Evolutionary conservation across 352 stramenopile genomes (phyloP), one percentile per base, ranked within the genome.

Genomic region (Pythium monospermum): DNA sequence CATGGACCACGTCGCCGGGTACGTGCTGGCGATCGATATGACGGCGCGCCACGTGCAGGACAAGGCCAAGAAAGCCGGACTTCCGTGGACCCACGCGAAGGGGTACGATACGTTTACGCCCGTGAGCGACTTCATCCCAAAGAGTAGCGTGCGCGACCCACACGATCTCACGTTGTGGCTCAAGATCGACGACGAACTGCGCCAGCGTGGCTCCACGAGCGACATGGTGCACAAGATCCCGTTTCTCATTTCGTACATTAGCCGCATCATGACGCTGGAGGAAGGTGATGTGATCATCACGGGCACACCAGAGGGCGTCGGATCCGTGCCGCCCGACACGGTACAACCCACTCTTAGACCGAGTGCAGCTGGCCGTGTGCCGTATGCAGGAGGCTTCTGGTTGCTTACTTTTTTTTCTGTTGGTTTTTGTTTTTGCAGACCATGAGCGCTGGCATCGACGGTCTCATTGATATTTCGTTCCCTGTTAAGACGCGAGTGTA

Each of bases 241-340:
- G 43, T 89, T 79, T 35, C 52, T 91, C 8, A 85, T 91, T 47
- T 62, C 75, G 16, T 76, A 91, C 62, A 69, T 91, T 42, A 91
- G 76, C 41, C 73, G 74, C 57, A 85, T 90, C 50, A 90, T 92
- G 77, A 91, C 79, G 40, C 72, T 92, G 22, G 81, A 94, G 46
- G 73, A 87, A 60, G 83, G 81, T 22, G 83, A 94, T 48, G 49
- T 94, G 31, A 85, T 94, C 54, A 87, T 92, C 62, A 94, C 83
- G 8, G 81, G 83, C 43, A 94, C 81, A 0, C 83, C 83, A 3
- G 76, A 86, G 68, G 83, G 80, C 51, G 83, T 94, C 39, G 80
- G 78, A 4, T 68, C 78, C 0, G 73, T 92, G 26, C 69, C 67
- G 10, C 45, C 66, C 26, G 73, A 75, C 61, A 85, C 71, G 59